Evolutionary conservation across 768 basidiomycete genomes (phyloP).

Genomic region (Rhizopogon sp.): DNA sequence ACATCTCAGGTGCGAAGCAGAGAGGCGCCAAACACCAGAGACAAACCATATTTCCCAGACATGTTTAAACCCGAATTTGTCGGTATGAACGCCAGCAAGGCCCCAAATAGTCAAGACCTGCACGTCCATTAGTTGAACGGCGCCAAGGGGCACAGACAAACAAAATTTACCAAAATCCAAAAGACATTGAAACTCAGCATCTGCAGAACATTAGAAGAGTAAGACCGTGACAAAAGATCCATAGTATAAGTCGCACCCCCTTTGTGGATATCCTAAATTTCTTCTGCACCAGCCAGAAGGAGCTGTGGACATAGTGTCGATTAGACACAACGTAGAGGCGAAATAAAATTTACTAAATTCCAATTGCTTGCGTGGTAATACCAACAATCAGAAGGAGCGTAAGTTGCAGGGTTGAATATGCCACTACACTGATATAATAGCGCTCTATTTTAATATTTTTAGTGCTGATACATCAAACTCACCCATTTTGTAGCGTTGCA

Average conservation of each 20-base stretch:
- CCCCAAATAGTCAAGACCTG: constrained; percentile 70
- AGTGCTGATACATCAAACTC: not conserved
- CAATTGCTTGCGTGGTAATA: constrained; percentile 57
- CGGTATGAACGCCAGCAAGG: constrained; percentile 68
- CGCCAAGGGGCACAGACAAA: not conserved
- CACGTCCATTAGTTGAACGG: not conserved
- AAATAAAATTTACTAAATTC: constrained; percentile 53
- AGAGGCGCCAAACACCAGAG: not conserved
- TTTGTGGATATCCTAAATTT: constrained; percentile 60
- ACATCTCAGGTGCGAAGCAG: not conserved
- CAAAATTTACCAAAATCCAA: constrained; percentile 57
- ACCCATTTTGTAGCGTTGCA: constrained; percentile 69
- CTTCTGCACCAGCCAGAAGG: constrained; percentile 69
- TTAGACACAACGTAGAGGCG: not conserved
- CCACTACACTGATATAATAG: constrained; percentile 44
- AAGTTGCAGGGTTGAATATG: constrained; percentile 68
- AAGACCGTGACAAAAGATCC: not conserved
- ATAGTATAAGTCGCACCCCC: constrained; percentile 22
- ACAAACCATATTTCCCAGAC: constrained; percentile 74
- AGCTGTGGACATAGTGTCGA: constrained; percentile 25
- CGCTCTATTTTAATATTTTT: not conserved
- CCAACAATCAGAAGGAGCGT: constrained; percentile 66
- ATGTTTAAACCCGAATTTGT: constrained; percentile 77
- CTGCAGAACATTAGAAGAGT: constrained; percentile 25
- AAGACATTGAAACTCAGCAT: constrained; percentile 70